Conservation (phyloP, 176 grass and related monocot species). For the Aegilops umbellulata region DNA sequence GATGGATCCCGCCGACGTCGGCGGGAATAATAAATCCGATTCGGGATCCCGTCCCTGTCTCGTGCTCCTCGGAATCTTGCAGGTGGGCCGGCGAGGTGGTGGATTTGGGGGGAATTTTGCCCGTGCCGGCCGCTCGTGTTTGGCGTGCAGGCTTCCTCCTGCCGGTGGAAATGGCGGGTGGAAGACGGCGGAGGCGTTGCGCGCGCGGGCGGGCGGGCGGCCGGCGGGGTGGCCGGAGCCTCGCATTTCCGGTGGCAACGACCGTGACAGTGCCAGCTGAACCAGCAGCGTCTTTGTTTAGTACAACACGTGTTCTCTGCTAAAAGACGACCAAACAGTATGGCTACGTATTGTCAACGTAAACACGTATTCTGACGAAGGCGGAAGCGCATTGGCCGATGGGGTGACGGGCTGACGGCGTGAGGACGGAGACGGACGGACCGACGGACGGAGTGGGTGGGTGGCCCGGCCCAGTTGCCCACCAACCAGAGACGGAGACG, state of each 20-base stretch:
- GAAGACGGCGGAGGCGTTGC: background rate
- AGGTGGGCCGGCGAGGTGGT: constrained; percentile 6
- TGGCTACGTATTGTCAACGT: background rate
- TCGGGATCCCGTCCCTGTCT: background rate
- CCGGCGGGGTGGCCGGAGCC: background rate
- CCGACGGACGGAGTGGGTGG: background rate
- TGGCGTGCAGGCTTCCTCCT: constrained; percentile 11
- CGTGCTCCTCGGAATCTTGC: constrained; percentile 17
- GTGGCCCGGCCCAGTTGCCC: background rate
- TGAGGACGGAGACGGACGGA: background rate
- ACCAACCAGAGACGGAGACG: constrained; percentile 34
- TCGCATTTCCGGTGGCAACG: background rate
- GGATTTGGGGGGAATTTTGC: background rate
- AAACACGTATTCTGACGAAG: background rate
- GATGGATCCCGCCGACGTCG: constrained; percentile 13
- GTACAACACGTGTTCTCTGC: background rate
- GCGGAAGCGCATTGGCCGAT: no score
- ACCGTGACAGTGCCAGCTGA: background rate
- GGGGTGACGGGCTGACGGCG: background rate
- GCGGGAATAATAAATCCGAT: background rate
- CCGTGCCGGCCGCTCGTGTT: background rate
- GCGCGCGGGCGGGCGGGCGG: background rate
- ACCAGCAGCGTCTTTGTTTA: background rate
- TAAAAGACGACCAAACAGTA: no score
- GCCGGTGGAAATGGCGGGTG: background rate